Base-by-base conservation (phyloP, 2,329 filamentous ascomycete species). In the Trichoderma sp. region DNA sequence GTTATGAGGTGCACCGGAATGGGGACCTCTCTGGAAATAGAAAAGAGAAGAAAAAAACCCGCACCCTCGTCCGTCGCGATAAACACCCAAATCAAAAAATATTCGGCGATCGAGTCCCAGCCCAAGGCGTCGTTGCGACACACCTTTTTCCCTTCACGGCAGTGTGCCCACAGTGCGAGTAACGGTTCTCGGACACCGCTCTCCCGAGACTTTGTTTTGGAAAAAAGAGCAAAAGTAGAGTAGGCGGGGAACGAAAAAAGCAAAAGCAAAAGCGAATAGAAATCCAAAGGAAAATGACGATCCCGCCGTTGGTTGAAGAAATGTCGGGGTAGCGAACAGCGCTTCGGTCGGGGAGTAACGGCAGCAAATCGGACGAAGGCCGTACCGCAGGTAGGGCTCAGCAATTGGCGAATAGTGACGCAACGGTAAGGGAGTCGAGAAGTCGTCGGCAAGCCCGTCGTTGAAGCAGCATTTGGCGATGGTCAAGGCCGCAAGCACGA, bases 371-470 rank as follows among this genome's bases (percentile, higher is more conserved):
- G 68, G 61, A 33, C 16, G 31, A 13, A 35, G 31, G 62, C 62
- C 52, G 64, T 53, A 33, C 43, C 40, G 52, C 35, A 52, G 40
- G 6, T 19, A 49, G 53, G 56, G 37, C n/a, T 49, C 53, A 52
- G 61, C 61, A 65, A 66, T 69, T 69, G 61, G 68, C 68, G 61
- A 69, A 60, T 69, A 47, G 68, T 65, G 68, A 69, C 61, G 61
- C 57, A 65, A 58, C 33, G 68, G 53, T 10, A 27, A 60, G 55
- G 37, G 55, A 37, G n/a, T 35, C 53, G 35, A 40, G 11, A 43
- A 19, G 27, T 31, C 16, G 52, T 56, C 33, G 56, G 61, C 47
- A 21, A 52, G 33, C n/a, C 31, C 13, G 60, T 37, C 60, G 60
- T 33, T 21, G 16, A 40, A 55, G 31, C 7, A n/a, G 29, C 37